Evolutionary conservation across 2,329 filamentous ascomycete species (phyloP), one percentile per base, ranked within the genome.

Genomic region (Pestalotiopsis sp.): DNA sequence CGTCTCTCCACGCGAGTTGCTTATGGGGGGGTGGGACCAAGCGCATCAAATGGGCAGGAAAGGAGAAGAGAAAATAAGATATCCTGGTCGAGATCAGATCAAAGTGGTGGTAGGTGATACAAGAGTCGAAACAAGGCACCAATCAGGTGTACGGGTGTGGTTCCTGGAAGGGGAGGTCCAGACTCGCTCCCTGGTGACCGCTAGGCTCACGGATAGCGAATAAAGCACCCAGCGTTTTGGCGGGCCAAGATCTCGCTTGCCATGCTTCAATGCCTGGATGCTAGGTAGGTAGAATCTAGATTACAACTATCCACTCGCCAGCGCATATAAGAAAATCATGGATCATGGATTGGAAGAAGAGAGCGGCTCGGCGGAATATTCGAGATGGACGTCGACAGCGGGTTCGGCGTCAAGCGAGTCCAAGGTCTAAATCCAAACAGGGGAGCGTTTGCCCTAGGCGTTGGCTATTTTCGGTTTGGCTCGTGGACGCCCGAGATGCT

Each of bases 121-220:
- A 57, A 56, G 17, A 52, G 13, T 58, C 40, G 38, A 68, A 52
- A 66, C 31, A 41, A 66, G 65, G 57, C 40, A n/a, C 67, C 67
- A 68, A 57, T 68, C 40, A 68, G 63, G 27, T 27, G 27, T 27
- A 12, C 25, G 40, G 31, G 31, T 12, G 45, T 52, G 45, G 14
- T 52, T 52, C 9, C 17, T 6, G 36, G 40, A 38, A 49, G 31
- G 14, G 20, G 41, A 60, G 31, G 58, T 25, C n/a, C 40, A 20
- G 31, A 36, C 31, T n/a, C 12, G 23, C 4, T 20, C 17, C 45
- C 45, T 52, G 20, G 4, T n/a, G 14, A 17, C 20, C n/a, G 25
- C 45, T 56, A 27, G 27, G 38, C 31, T 56, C 65, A 60, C 36
- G 40, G 58, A 56, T 20, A 56, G 25, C 9, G 5, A 57, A 38